Base-by-base conservation (phyloP, 306 rosid genomes). In the Aeschynomene evenia region DNA sequence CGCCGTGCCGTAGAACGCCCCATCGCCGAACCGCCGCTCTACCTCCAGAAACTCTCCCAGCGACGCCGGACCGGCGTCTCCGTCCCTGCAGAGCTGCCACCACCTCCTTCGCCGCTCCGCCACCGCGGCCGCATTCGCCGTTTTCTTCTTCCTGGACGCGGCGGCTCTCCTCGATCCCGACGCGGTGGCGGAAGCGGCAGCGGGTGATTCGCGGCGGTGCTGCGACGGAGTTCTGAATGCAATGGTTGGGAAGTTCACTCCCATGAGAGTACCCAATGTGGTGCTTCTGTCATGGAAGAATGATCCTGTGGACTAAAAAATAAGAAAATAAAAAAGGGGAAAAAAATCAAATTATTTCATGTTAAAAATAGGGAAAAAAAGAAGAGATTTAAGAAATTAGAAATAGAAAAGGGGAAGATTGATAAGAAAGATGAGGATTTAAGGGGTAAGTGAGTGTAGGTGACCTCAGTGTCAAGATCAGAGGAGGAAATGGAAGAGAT, bases 201-300 rank as follows among this genome's bases (percentile, higher is more conserved):
- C 63, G 52, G 73, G 87, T 4, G 82, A 72, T 0, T 87, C 96
- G 1, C 86, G 85, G 73, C 87, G 85, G 73, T 74, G 57, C 77
- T 94, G 99, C 2, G 95, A 91, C 2, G 96, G 96, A 0, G 84
- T 92, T 74, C 97, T 79, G 88, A 91, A 91, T 14, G 95, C 67
- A 54, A 91, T 85, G 28, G 95, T 80, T 2, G 99, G 97, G 74
- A 88, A 94, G 72, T 87, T 94, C 43, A 94, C 96, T 6, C 99
- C 99, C 99, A 94, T 94, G 15, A 94, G 79, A 6, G 99, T 87
- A 15, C 99, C 99, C 43, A 94, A 53, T 14, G 96, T 94, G 2
- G 99, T 94, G 85, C 99, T 94, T 75, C 97, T 71, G 45, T 94
- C 99, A 61, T 94, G 99, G 75, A 94, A 94, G 76, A 94, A 94